Percentiles rank a stretch among this genome's conserved stretches.
Evolutionary conservation across 345 rosid species (phyloP).

Genomic region (Gossypium rotundifolium): DNA sequence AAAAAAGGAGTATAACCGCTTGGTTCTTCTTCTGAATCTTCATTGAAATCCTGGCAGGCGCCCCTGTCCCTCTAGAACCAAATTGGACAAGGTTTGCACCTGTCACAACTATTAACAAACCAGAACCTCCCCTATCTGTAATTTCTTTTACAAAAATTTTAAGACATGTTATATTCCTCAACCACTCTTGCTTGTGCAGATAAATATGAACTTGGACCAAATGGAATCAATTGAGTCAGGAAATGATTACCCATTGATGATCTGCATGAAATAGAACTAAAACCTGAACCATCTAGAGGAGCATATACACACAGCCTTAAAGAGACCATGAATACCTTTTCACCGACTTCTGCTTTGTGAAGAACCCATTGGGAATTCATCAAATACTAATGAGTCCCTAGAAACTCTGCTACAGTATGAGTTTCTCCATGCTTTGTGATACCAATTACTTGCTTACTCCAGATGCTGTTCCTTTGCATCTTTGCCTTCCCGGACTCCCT

Average conservation of each 20-base stretch:
- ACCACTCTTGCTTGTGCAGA: slow-evolving; percentile 82
- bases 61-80: slow-evolving; percentile 79
- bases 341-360: no score
- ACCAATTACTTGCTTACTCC: no score
- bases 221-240: slow-evolving; percentile 49
- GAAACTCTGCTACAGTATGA: no score
- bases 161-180: slow-evolving; percentile 85
- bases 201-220: slow-evolving; percentile 82
- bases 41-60: slow-evolving; percentile 79
- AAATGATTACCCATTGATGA: slow-evolving; percentile 45
- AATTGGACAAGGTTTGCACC: slow-evolving; percentile 75
- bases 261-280: slow-evolving; percentile 58
- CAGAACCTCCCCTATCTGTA: slow-evolving; percentile 51
- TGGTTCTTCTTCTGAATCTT: slow-evolving; percentile 82
- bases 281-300: slow-evolving; percentile 90
- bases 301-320: slow-evolving; percentile 40
- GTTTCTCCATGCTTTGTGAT: no score
- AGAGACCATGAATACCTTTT: no score
- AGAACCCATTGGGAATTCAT: no score
- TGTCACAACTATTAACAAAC: slow-evolving; percentile 68
- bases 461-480: no score
- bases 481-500: no score
- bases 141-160: slow-evolving; percentile 51
- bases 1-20: slow-evolving; percentile 7
- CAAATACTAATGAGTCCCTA: no score